Evolutionary conservation across 441 rosid species (phyloP).

Genomic region (Rhodomyrtus psidioides): DNA sequence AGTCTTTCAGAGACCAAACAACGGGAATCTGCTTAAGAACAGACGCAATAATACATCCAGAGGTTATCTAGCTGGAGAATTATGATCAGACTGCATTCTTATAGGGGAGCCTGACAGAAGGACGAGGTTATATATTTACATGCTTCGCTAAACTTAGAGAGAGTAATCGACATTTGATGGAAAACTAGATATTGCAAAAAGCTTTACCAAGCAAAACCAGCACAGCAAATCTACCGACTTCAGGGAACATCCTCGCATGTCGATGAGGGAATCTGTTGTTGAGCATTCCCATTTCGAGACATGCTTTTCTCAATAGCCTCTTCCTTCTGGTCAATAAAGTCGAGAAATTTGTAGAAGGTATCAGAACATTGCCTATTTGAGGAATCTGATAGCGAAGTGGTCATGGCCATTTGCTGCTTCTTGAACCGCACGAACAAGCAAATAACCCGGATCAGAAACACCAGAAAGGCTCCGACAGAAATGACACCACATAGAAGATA

Average conservation of each 20-base stretch:
- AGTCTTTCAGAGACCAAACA: neutral
- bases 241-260: neutral
- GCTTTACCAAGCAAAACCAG: neutral
- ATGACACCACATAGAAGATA: slow-evolving; percentile 50
- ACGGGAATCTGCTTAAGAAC: neutral
- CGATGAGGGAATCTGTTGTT: slow-evolving; percentile 3
- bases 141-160: neutral
- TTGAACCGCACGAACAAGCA: slow-evolving; percentile 49
- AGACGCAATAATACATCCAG: neutral
- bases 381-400: slow-evolving; percentile 14
- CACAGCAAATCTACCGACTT: neutral
- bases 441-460: slow-evolving; percentile 41
- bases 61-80: neutral
- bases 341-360: slow-evolving; percentile 37
- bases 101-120: neutral
- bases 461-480: slow-evolving; percentile 34
- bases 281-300: slow-evolving; percentile 23
- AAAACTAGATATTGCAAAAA: neutral
- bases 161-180: neutral
- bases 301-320: slow-evolving; percentile 68
- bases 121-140: neutral
- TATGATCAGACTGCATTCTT: neutral
- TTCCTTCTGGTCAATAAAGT: slow-evolving; percentile 78
- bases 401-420: slow-evolving; percentile 20
- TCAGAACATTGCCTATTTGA: slow-evolving; percentile 22